phyloP scores from a whole-genome alignment of 1,284 basidiomycete species.

The Cutaneotrichosporon spelunceum region DNA sequence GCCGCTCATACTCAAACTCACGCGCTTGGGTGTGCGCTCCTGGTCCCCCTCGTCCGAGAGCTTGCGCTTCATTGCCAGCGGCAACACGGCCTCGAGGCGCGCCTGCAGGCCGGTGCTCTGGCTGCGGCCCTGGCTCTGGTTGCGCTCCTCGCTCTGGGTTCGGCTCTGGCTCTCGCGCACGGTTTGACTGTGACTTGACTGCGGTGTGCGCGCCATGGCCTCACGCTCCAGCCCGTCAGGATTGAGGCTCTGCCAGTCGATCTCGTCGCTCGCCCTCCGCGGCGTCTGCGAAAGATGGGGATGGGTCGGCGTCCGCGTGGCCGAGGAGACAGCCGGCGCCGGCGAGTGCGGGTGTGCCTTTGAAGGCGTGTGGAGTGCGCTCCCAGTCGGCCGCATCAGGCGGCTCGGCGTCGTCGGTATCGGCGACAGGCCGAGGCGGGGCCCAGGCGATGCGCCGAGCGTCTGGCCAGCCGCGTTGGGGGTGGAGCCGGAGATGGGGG shows the following conservation, averaged over 20 bases:
- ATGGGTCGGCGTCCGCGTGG: not conserved
- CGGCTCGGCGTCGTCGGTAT: constrained; percentile 11
- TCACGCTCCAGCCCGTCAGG: constrained; percentile 38
- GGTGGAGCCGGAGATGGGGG: not conserved
- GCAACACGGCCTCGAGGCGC: constrained; percentile 9
- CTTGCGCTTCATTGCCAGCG: constrained; percentile 8
- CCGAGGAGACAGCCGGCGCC: not conserved
- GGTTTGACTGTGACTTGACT: too few relatives aligned
- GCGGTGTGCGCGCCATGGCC: constrained; percentile 18
- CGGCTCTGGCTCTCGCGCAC: not conserved
- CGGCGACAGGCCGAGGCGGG: not conserved
- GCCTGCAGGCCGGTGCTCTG: constrained; percentile 1
- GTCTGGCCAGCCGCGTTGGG: not conserved
- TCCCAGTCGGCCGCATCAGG: constrained; percentile 5
- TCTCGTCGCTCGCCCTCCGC: constrained; percentile 15
- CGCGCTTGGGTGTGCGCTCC: constrained; percentile 6
- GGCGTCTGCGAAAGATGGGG: not conserved
- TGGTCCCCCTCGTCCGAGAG: constrained; percentile 8
- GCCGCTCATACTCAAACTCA: not conserved
- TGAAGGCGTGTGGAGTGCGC: not conserved
- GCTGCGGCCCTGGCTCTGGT: not conserved
- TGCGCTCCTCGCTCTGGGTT: not conserved
- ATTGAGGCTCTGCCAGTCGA: constrained; percentile 43
- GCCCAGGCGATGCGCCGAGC: not conserved
- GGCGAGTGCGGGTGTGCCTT: not conserved